These are phyloP conservation scores for Misopates orontium DNA, from an alignment of 257 asterid species.

Conservation along the genomic window DNA sequence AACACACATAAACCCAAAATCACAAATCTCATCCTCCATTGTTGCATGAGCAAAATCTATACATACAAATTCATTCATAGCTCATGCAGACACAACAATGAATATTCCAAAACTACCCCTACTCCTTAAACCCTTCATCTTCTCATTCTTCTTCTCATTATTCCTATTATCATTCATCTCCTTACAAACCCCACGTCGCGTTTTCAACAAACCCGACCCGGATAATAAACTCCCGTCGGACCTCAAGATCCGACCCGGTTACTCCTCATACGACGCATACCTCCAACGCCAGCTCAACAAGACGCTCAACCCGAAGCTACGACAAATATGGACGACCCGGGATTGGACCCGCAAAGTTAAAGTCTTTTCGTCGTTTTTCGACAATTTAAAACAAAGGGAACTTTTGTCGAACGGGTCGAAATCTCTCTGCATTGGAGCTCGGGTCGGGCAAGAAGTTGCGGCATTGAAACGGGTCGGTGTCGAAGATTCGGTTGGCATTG, in stretches of 20 bases:
- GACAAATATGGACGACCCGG: conserved; percentile 84
- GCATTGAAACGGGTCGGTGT: conserved; percentile 77
- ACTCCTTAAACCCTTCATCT: conserved; percentile 50
- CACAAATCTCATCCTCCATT: too few species aligned
- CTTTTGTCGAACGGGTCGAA: conserved; percentile 51
- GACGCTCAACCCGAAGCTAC: conserved; percentile 82
- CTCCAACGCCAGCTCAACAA: conserved; percentile 87
- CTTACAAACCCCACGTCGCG: conserved; percentile 29
- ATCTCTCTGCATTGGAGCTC: conserved; percentile 78
- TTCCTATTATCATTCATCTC: conserved; percentile 47
- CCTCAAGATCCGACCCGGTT: conserved; percentile 85
- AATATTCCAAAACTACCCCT: conserved; percentile 37
- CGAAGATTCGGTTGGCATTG: conserved; percentile 69
- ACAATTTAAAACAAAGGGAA: conserved; percentile 35
- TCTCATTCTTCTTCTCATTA: conserved; percentile 42
- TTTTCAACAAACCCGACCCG: too few species aligned
- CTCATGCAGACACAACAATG: conserved; percentile 44
- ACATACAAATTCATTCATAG: too few species aligned
- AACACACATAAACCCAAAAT: too few species aligned
- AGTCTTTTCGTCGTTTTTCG: conserved; percentile 65
- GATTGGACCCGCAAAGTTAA: conserved; percentile 82
- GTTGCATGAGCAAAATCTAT: too few species aligned
- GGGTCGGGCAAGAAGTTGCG: conserved; percentile 96
- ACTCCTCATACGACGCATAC: conserved; percentile 71
- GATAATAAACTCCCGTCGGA: conserved; percentile 38